Base-by-base conservation (phyloP, 108 stramenopile species). In the Nitzschia sp. region DNA sequence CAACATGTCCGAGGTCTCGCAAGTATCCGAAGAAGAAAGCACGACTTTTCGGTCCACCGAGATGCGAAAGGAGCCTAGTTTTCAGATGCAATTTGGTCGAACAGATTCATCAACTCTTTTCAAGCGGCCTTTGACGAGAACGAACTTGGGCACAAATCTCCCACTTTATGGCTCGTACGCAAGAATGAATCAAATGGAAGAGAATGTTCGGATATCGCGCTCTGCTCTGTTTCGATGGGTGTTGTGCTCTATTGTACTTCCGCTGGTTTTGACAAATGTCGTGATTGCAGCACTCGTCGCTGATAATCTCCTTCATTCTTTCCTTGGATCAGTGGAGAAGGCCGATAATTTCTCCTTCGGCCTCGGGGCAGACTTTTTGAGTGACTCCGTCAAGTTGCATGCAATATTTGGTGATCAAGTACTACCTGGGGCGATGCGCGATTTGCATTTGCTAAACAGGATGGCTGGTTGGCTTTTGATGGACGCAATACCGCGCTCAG, bases 211-310 rank as follows among this genome's bases (percentile, higher is more conserved):
- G 29, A 61, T 68, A 30, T 61, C 54, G 47, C 57, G 32, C 36
- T 83, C 82, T 19, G 61, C 70, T 1, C 57, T 87, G 1, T 87
- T 84, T 63, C 76, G 79, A 54, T 80, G 77, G 75, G 70, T 84
- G 15, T 47, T 75, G 21, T 56, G 59, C 26, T 67, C 81, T 35
- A 83, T 87, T 28, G 79, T 82, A 21, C 24, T 77, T 15, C 86
- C 86, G 5, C 30, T 87, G 19, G 13, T 87, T 6, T 17, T 84
- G 18, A 69, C 73, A 15, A 75, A 62, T 54, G 34, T 70, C 13
- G 56, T 74, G 3, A 77, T 87, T 0, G 38, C 57, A 46, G 67
- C 55, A 2, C 21, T 84, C 30, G 83, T 77, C 18, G 47, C 75
- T 11, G 15, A 21, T 15, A 61, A 64, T 35, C 63, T 87, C 11